These are phyloP conservation scores for Thraustotheca clavata DNA, from an alignment of 352 stramenopile species.

Conservation along the genomic window DNA sequence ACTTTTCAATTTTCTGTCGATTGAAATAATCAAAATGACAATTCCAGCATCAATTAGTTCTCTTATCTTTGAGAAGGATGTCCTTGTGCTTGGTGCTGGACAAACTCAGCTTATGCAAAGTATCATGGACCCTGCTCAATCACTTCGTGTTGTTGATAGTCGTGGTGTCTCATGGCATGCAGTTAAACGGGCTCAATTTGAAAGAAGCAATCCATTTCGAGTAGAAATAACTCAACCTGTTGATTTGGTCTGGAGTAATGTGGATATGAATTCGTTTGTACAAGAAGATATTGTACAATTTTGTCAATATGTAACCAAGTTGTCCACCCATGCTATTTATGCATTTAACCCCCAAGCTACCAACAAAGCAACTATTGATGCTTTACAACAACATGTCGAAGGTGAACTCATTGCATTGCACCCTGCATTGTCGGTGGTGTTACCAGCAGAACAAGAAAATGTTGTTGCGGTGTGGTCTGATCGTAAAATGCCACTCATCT, in stretches of 20 bases:
- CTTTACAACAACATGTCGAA: background rate
- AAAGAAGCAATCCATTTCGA: conserved; percentile 3
- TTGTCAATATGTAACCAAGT: background rate
- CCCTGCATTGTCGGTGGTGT: background rate
- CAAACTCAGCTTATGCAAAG: background rate
- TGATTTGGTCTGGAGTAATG: conserved; percentile 19
- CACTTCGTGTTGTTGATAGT: conserved; percentile 12
- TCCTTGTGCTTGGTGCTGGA: conserved; percentile 12
- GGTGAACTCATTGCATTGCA: background rate
- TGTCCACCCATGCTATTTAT: background rate
- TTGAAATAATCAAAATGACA: background rate
- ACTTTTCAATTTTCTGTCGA: background rate
- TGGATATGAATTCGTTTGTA: background rate
- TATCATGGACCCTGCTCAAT: background rate
- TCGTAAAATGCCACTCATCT: conserved; percentile 20
- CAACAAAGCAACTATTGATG: background rate
- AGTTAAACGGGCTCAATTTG: background rate
- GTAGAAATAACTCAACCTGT: background rate
- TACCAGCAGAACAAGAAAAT: background rate
- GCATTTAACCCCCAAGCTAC: background rate
- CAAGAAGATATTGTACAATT: conserved; percentile 11
- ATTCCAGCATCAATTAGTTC: background rate
- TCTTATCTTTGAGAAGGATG: background rate
- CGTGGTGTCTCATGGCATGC: conserved; percentile 4
- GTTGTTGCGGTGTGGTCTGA: conserved; percentile 9